These are phyloP conservation scores for Royoungia palumana DNA, from an alignment of 768 basidiomycete genomes.

Conservation along the genomic window DNA sequence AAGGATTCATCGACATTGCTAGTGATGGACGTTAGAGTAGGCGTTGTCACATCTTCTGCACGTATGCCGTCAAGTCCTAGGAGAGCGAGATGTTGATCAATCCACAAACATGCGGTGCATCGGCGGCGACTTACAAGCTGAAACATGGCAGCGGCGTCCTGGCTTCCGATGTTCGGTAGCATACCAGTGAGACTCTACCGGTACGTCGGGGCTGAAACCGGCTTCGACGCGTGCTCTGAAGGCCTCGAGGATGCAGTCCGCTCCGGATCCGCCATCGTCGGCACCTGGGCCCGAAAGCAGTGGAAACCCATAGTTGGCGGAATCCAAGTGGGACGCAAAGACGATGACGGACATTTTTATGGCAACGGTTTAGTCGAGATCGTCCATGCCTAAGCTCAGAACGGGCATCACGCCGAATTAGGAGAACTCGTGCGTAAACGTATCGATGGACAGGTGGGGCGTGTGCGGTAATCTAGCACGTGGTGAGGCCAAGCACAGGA, in stretches of 20 bases:
- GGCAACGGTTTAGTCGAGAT: not conserved
- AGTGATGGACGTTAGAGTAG: slow-evolving; percentile 30
- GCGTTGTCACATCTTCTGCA: slow-evolving; percentile 6
- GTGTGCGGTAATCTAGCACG: slow-evolving; percentile 6
- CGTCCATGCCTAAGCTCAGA: slow-evolving; percentile 17
- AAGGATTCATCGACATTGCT: slow-evolving; percentile 43
- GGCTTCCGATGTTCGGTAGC: slow-evolving; percentile 59
- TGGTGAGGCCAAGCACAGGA: not conserved
- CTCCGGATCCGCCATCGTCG: slow-evolving; percentile 58
- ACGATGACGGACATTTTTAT: slow-evolving; percentile 31
- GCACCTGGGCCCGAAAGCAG: slow-evolving; percentile 46
- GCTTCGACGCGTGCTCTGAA: slow-evolving; percentile 68
- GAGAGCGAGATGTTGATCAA: too few species aligned
- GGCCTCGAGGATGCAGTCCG: slow-evolving; percentile 75
- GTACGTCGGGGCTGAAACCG: slow-evolving; percentile 61
- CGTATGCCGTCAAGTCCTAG: slow-evolving; percentile 40
- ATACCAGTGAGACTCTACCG: slow-evolving; percentile 84
- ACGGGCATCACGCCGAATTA: slow-evolving; percentile 25
- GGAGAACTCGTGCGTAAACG: slow-evolving; percentile 21
- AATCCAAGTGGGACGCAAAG: slow-evolving; percentile 43
- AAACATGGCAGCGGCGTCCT: slow-evolving; percentile 50
- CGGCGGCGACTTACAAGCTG: slow-evolving; percentile 37
- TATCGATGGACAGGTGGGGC: slow-evolving; percentile 20
- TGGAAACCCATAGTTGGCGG: slow-evolving; percentile 39
- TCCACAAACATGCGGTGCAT: too few species aligned